Percentiles rank a stretch among this genome's conserved stretches.
Conservation (phyloP, 2,329 filamentous ascomycete species). For the Trichoderma endophyticum region DNA sequence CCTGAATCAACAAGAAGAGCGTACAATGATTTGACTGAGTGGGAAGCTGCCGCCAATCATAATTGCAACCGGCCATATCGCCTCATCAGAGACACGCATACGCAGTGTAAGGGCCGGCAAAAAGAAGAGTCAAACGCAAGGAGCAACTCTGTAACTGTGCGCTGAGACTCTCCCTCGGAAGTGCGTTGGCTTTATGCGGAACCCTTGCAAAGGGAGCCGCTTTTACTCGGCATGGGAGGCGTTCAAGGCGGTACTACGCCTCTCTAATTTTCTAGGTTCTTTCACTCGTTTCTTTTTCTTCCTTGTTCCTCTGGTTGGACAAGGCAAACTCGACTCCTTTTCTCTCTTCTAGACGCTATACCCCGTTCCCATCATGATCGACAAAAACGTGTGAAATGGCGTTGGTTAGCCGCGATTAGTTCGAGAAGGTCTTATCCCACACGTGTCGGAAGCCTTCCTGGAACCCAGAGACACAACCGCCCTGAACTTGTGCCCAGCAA, state of each 20-base stretch:
- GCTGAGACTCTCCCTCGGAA: not conserved
- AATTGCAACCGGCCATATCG: not conserved
- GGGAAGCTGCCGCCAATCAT: not conserved
- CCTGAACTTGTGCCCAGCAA: not conserved
- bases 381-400: not conserved
- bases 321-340: not conserved
- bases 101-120: not conserved
- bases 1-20: not conserved
- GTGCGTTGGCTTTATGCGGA: not conserved
- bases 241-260: not conserved
- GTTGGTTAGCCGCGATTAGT: not conserved
- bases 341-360: not conserved
- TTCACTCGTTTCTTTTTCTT: not conserved
- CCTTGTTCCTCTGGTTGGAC: not conserved
- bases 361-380: slow-evolving; percentile 15
- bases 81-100: not conserved
- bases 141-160: slow-evolving; percentile 10
- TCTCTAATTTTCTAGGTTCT: not conserved
- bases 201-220: slow-evolving; percentile 12
- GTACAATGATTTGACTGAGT: not conserved
- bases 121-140: not conserved
- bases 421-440: slow-evolving; percentile 5
- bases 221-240: not conserved
- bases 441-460: slow-evolving; percentile 12
- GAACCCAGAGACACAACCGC: not conserved